phyloP scores from a whole-genome alignment of 192 early-diverging fungal genomes.

The Coemansia javaensis region DNA sequence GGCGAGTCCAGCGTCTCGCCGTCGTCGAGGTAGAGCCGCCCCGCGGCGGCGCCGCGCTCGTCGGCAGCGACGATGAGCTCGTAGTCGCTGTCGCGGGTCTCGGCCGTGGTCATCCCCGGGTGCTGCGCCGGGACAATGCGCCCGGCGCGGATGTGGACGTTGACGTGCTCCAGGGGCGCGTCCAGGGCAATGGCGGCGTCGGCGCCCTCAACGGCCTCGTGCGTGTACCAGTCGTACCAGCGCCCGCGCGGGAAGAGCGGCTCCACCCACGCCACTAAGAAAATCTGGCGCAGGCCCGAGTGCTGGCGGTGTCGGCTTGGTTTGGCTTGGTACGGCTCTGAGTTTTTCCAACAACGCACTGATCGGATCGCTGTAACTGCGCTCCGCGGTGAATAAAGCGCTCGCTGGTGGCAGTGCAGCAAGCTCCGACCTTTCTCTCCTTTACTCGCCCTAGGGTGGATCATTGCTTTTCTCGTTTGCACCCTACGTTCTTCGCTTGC shows the following conservation, averaged over 20 bases:
- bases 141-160: slow-evolving; percentile 60
- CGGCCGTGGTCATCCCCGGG: slow-evolving; percentile 49
- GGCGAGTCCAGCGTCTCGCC: slow-evolving; percentile 48
- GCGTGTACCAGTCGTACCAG: slow-evolving; percentile 61
- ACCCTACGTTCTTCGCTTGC: no score
- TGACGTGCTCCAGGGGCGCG: slow-evolving; percentile 53
- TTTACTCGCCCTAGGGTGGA: no score
- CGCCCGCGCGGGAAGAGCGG: slow-evolving; percentile 58
- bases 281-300: no score
- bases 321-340: no score
- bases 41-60: slow-evolving; percentile 38
- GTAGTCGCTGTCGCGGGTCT: slow-evolving; percentile 40
- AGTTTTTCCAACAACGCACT: no score
- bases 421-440: no score
- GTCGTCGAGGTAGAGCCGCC: slow-evolving; percentile 60
- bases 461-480: no score
- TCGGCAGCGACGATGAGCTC: slow-evolving; percentile 57
- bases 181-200: slow-evolving; percentile 39
- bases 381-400: no score
- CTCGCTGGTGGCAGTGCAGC: no score
- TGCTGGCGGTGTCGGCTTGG: no score
- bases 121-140: slow-evolving; percentile 53
- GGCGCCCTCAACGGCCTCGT: slow-evolving; percentile 7
- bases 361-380: no score
- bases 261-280: no score